phyloP scores from a whole-genome alignment of 345 rosid genomes.

The Trapa incisa region DNA sequence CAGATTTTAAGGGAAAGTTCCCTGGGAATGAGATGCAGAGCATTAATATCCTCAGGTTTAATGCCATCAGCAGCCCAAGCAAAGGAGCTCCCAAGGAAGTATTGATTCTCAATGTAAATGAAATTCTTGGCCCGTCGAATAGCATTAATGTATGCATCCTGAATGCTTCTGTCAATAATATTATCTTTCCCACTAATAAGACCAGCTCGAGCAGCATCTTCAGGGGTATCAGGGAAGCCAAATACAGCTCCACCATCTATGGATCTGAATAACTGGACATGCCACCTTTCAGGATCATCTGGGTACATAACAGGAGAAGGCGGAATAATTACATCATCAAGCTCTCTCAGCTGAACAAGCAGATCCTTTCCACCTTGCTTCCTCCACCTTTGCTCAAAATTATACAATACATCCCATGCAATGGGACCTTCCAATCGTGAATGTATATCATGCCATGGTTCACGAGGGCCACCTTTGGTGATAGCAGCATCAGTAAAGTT shows the following conservation, averaged over 20 bases:
- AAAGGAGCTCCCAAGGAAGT: conserved; percentile 89
- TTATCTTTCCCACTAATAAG: conserved; percentile 96
- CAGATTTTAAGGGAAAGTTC: conserved; percentile 89
- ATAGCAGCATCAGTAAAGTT: conserved; percentile 71
- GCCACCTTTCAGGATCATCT: conserved; percentile 81
- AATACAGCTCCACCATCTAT: conserved; percentile 98
- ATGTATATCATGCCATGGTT: conserved; percentile 99
- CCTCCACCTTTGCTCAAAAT: conserved; percentile 95
- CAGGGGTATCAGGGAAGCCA: conserved; percentile 94
- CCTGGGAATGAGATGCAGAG: conserved; percentile 82
- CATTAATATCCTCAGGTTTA: conserved; percentile 80
- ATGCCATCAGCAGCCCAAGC: conserved; percentile 75
- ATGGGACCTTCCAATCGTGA: conserved; percentile 92
- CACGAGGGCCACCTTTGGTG: conserved; percentile 94
- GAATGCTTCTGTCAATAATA: conserved; percentile 89
- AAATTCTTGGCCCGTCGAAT: conserved; percentile 91
- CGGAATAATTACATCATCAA: conserved; percentile 56
- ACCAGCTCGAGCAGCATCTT: conserved; percentile 89
- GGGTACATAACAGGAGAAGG: conserved; percentile 76
- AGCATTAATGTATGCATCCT: conserved; percentile 88
- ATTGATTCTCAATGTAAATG: conserved; percentile 90
- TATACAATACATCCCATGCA: conserved; percentile 93
- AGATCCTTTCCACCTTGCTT: conserved; percentile 87
- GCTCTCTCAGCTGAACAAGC: conserved; percentile 70
- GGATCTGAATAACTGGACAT: conserved; percentile 89